A percentile compares a stretch with the other conserved stretches of the same genome.
Conservation (phyloP, 306 rosid genomes). For the Trifolium pratense region DNA sequence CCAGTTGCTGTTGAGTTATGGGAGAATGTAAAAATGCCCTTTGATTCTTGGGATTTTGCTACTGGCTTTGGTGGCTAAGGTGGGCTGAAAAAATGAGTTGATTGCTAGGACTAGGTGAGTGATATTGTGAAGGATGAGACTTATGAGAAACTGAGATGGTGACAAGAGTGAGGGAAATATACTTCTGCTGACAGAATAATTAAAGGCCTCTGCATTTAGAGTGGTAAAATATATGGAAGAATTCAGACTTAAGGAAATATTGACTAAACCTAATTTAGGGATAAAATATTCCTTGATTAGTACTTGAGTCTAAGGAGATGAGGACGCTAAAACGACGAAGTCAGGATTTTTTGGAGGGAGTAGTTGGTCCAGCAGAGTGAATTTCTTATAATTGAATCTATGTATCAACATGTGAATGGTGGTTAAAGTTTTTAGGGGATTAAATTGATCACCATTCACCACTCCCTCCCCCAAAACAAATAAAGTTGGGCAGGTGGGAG, state of each 20-base stretch:
- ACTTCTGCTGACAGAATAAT: conserved; percentile 28
- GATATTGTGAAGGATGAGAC: conserved; percentile 37
- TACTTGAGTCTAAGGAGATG: conserved; percentile 4
- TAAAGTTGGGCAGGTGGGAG: conserved; percentile 30
- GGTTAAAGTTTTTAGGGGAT: conserved; percentile 17
- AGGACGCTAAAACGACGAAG: not conserved
- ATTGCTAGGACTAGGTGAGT: conserved; percentile 39
- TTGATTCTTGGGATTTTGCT: conserved; percentile 27
- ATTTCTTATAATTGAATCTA: conserved; percentile 29
- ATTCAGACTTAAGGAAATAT: conserved; percentile 10
- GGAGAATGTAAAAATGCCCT: conserved; percentile 21
- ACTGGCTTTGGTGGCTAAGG: conserved; percentile 29
- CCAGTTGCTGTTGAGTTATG: conserved; percentile 42
- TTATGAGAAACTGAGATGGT: conserved; percentile 32
- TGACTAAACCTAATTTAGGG: conserved; percentile 40
- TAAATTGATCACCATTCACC: conserved; percentile 29
- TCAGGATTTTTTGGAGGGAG: conserved; percentile 13
- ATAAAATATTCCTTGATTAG: conserved; percentile 17
- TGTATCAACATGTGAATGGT: conserved; percentile 18
- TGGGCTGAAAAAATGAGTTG: conserved; percentile 23
- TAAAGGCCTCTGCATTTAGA: conserved; percentile 1
- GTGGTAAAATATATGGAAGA: conserved; percentile 32
- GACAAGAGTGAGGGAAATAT: conserved; percentile 24
- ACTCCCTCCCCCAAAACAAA: conserved; percentile 3
- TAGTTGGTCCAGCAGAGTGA: conserved; percentile 11